Base-by-base conservation (phyloP, 306 rosid genomes). In the Malus orientalis region DNA sequence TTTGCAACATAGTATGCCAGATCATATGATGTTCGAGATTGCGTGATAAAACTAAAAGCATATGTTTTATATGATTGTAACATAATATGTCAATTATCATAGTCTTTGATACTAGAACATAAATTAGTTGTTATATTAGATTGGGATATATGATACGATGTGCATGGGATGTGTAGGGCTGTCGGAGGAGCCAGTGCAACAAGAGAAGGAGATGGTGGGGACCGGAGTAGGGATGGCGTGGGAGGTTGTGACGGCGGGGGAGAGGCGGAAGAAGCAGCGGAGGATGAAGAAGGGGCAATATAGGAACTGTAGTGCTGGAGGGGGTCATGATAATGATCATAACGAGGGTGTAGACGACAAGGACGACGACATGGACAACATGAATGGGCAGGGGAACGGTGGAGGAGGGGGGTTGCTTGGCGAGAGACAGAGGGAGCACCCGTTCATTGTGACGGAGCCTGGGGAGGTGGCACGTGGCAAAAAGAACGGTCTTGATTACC, bases 381-480 rank as follows among this genome's bases (percentile, higher is more conserved):
- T 23, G 19, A 54, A 58, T 8, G 67, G 44, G 9, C 27, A 49
- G 32, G 79, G 70, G 9, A 33, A 47, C 38, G 57, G 71, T 29
- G 77, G 73, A 27, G 25, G 36, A 4, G 77, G 84, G 3, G 44
- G 84, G 30, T 2, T 55, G 13, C 5, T 20, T 8, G 7, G 61
- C 10, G 97, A 95, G 86, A 84, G 99, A 72, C 93, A 85, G 79
- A 76, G 99, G 30, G 99, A 95, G 78, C 99, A 95, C 59, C 99
- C 99, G 0, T 92, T 95, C 79, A 92, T 95, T 27, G 99, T 95
- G 45, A 95, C 99, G 8, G 99, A 95, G 79, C 97, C 97, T 8
- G 99, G 97, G 63, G 99, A 95, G 76, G 99, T 92, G 69, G 99
- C 99, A 73, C 96, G 99, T 78, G 99, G 99, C 74, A 95, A 95